Conservation (phyloP, 352 stramenopile species). For the Phytophthora hibernalis region DNA sequence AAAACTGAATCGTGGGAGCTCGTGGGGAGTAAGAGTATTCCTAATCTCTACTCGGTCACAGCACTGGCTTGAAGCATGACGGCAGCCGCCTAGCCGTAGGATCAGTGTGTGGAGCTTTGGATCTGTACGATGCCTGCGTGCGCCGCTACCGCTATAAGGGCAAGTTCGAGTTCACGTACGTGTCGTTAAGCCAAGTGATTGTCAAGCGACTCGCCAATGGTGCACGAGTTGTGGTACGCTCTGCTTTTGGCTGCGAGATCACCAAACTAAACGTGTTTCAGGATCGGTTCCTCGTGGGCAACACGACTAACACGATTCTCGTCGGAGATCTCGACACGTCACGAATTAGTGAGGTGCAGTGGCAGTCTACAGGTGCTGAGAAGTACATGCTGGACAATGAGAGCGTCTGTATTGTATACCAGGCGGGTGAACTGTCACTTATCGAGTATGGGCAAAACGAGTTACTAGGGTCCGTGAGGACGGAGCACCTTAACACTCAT, state of each 20-base stretch:
- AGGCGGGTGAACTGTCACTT: constrained; percentile 92
- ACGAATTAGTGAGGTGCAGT: constrained; percentile 94
- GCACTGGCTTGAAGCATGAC: constrained; percentile 92
- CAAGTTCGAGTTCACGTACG: constrained; percentile 96
- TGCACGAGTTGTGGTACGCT: constrained; percentile 88
- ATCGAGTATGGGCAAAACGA: constrained; percentile 96
- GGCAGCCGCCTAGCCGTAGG: constrained; percentile 91
- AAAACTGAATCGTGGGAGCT: constrained; percentile 90
- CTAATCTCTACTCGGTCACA: constrained; percentile 95
- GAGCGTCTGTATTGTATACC: constrained; percentile 91
- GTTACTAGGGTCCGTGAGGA: constrained; percentile 90
- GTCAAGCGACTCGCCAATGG: constrained; percentile 92
- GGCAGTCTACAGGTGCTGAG: constrained; percentile 86
- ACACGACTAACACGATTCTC: constrained; percentile 93
- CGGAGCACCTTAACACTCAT: constrained; percentile 92
- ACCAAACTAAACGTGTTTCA: constrained; percentile 96
- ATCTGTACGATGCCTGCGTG: constrained; percentile 94
- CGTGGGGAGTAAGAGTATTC: constrained; percentile 82
- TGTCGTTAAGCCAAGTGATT: constrained; percentile 94
- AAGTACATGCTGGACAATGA: constrained; percentile 97
- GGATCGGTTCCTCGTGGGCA: constrained; percentile 91
- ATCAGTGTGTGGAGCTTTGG: constrained; percentile 90
- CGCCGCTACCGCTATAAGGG: constrained; percentile 93
- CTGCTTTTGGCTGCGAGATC: constrained; percentile 93
- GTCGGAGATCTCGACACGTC: constrained; percentile 91